Base-by-base conservation (phyloP, 1,139 yeast species). In the Arxiozyma telluris region DNA sequence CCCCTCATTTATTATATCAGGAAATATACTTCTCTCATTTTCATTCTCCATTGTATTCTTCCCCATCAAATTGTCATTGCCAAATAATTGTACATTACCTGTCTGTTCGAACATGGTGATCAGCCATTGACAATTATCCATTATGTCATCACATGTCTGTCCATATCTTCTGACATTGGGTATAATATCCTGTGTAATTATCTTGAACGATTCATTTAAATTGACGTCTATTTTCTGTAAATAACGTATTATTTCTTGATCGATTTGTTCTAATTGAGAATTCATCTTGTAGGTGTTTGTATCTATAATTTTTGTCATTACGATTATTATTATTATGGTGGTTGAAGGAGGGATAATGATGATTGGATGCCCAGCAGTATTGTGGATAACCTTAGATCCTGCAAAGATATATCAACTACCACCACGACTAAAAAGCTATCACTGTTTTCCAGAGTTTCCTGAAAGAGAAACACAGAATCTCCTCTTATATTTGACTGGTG, bases 181-280 rank as follows among this genome's bases (percentile, higher is more conserved):
- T 18, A 67, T 67, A 25, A 67, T 62, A 41, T 65, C 65, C 50
- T 65, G 65, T 20, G 70, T 66, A 25, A 67, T 62, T 54, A 58
- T 62, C 48, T 56, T 58, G 53, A 66, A 67, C 50, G 70, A 65
- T 54, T 62, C 59, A 48, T 63, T 60, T n/a, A 67, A 55, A 53
- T 69, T 67, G 7, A 82, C 78, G 69, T 90, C 96, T 38, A 90
- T 87, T 56, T 83, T 85, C 67, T 88, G 96, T 51, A 90, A 71
- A 1, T 84, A 81, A 53, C 86, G 71, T 0, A 96, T 88, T 47
- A 89, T 87, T 62, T 83, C 87, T 66, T 87, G 96, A 63, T 90
- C 96, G 45, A 89, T 71, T 60, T 81, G 75, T 63, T 88, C 95
- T 27, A 42, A 47, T 15, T 38, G 43, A n/a, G 30, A 23, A 11